Percentiles rank a stretch among this genome's conserved stretches.
These are phyloP conservation scores for Bjerkandera adusta DNA, from an alignment of 1,284 basidiomycete genomes.

Conservation along the genomic window DNA sequence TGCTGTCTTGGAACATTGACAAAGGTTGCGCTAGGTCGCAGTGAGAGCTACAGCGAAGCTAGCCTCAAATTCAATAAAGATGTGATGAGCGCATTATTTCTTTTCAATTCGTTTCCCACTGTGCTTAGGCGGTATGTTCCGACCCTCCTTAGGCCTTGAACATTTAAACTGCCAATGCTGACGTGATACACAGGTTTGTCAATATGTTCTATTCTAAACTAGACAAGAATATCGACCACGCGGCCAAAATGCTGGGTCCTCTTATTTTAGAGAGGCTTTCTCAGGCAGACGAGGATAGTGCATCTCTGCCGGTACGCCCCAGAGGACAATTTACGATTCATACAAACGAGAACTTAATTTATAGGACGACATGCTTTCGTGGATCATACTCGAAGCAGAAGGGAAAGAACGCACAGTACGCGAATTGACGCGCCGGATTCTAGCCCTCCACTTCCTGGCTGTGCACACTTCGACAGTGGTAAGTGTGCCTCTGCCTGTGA, in stretches of 20 bases:
- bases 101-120: constrained; percentile 15
- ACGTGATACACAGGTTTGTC: no score
- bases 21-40: no score
- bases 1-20: no score
- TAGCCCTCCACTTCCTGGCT: constrained; percentile 37
- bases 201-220: no score
- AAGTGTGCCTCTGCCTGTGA: constrained; percentile 4
- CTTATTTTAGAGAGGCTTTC: constrained; percentile 22
- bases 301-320: no score
- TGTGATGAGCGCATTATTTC: constrained; percentile 29
- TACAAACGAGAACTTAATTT: no score
- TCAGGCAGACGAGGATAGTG: no score
- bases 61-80: constrained; percentile 37
- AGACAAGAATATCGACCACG: no score
- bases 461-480: constrained; percentile 38
- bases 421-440: constrained; percentile 31
- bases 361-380: constrained; percentile 41
- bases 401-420: constrained; percentile 27
- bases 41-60: constrained; percentile 31
- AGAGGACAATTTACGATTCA: no score
- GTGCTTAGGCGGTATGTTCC: constrained; percentile 21
- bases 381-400: constrained; percentile 39
- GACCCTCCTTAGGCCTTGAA: no score
- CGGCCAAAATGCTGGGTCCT: no score
- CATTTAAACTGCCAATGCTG: no score